A percentile compares a stretch with the other conserved stretches of the same genome.
Evolutionary conservation across 352 stramenopile genomes (phyloP).

Genomic region (Globisporangium sylvaticum): DNA sequence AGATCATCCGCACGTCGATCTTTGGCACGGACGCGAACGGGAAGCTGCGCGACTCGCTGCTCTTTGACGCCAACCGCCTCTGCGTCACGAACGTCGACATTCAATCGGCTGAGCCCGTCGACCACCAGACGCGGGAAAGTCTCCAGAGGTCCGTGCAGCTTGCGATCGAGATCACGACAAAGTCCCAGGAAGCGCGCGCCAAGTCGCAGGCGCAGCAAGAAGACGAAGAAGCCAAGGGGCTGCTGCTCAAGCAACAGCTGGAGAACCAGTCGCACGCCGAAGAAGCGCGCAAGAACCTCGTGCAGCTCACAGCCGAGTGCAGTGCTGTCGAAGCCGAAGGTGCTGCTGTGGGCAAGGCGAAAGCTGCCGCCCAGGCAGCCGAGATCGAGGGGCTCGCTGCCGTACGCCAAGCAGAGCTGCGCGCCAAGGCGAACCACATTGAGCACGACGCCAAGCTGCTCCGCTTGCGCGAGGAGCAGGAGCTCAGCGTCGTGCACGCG

Average conservation of each 20-base stretch:
- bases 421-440: conserved; percentile 59
- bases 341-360: conserved; percentile 54
- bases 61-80: conserved; percentile 74
- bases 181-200: conserved; percentile 73
- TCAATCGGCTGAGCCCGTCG: conserved; percentile 73
- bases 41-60: conserved; percentile 47
- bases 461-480: conserved; percentile 57
- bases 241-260: conserved; percentile 68
- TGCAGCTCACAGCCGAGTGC: conserved; percentile 71
- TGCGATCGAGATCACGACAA: conserved; percentile 85
- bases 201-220: conserved; percentile 81
- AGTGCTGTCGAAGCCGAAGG: conserved; percentile 65
- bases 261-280: conserved; percentile 76
- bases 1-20: conserved; percentile 80
- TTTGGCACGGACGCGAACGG: conserved; percentile 59
- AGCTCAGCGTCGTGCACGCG: conserved; percentile 48
- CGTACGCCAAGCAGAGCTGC: conserved; percentile 67
- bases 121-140: conserved; percentile 65
- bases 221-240: conserved; percentile 72
- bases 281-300: conserved; percentile 69
- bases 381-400: conserved; percentile 71
- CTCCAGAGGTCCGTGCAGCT: conserved; percentile 80
- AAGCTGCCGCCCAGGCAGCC: conserved; percentile 55
- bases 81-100: conserved; percentile 84
- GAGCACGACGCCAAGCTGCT: conserved; percentile 59